Conservation (phyloP, 768 basidiomycete genomes). For the Mycena kentingensis region DNA sequence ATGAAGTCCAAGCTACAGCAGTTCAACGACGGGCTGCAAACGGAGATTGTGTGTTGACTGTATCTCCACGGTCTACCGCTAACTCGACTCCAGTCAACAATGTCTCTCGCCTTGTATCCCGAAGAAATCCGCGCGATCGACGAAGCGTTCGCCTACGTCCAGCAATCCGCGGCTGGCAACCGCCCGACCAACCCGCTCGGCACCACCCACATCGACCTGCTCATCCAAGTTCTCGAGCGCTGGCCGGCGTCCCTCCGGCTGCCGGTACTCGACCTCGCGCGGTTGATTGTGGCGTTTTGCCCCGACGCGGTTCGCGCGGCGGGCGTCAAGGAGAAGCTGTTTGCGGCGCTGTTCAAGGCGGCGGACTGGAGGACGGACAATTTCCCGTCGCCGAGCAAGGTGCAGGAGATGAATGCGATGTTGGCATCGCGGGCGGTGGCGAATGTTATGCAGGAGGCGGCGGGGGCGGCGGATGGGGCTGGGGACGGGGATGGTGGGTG, state of each 20-base stretch:
- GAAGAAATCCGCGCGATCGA: conserved; percentile 60
- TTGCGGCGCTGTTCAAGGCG: conserved; percentile 64
- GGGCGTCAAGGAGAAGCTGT: conserved; percentile 51
- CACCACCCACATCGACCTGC: conserved; percentile 57
- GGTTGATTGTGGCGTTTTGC: conserved; percentile 70
- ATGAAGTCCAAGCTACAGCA: conserved; percentile 80
- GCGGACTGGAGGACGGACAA: conserved; percentile 66
- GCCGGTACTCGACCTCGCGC: conserved; percentile 89
- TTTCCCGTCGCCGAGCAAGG: conserved; percentile 60
- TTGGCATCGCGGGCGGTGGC: conserved; percentile 77
- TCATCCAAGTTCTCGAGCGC: conserved; percentile 65
- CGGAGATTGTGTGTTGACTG: conserved; percentile 62
- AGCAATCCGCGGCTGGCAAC: conserved; percentile 44
- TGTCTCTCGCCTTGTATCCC: conserved; percentile 68
- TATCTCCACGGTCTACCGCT: neutral
- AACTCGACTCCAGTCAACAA: conserved; percentile 56
- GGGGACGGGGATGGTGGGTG: conserved; percentile 47
- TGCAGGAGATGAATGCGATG: conserved; percentile 80
- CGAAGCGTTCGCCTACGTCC: conserved; percentile 63
- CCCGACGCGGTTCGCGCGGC: conserved; percentile 51
- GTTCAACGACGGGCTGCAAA: conserved; percentile 66
- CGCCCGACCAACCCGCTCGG: conserved; percentile 39
- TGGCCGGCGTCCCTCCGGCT: conserved; percentile 77
- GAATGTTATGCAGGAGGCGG: conserved; percentile 71
- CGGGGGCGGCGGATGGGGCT: conserved; percentile 41